Conservation (phyloP, 805 yeast genomes). For the Candida vaughaniae region DNA sequence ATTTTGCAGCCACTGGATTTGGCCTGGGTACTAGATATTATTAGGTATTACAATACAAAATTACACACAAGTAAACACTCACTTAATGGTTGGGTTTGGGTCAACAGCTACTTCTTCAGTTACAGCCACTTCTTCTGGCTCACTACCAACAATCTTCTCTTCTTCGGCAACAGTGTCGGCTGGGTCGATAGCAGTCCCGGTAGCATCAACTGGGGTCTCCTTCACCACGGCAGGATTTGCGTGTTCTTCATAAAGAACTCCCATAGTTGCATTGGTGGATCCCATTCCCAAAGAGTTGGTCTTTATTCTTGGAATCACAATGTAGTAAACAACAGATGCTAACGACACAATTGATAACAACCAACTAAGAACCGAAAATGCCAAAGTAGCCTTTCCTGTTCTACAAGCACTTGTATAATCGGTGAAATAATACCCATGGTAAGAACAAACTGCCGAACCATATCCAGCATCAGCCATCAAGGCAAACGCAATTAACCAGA, state of each 20-base stretch:
- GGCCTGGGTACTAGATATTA: no score
- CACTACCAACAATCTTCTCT: conserved; percentile 2
- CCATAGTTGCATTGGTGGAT: conserved; percentile 1
- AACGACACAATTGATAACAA: conserved; percentile 18
- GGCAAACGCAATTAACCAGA: conserved; percentile 26
- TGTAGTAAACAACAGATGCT: conserved; percentile 14
- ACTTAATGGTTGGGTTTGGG: not conserved
- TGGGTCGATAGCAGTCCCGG: not conserved
- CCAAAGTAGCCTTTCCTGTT: conserved; percentile 21
- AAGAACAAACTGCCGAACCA: conserved; percentile 14
- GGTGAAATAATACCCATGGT: conserved; percentile 1
- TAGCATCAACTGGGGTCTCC: not conserved
- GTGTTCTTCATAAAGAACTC: conserved; percentile 1
- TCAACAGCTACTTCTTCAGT: not conserved
- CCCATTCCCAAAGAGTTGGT: not conserved
- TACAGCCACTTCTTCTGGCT: not conserved
- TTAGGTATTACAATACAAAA: no score
- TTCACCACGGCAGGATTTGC: not conserved
- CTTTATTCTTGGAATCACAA: conserved; percentile 17
- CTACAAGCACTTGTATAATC: conserved; percentile 14
- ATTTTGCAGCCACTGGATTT: no score
- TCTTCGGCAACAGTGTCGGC: conserved; percentile 1
- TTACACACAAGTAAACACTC: no score
- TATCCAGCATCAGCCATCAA: conserved; percentile 16
- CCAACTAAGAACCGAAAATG: conserved; percentile 21